Evolutionary conservation across 495 filamentous ascomycete genomes (phyloP).

Genomic region (Xylaria sp.): DNA sequence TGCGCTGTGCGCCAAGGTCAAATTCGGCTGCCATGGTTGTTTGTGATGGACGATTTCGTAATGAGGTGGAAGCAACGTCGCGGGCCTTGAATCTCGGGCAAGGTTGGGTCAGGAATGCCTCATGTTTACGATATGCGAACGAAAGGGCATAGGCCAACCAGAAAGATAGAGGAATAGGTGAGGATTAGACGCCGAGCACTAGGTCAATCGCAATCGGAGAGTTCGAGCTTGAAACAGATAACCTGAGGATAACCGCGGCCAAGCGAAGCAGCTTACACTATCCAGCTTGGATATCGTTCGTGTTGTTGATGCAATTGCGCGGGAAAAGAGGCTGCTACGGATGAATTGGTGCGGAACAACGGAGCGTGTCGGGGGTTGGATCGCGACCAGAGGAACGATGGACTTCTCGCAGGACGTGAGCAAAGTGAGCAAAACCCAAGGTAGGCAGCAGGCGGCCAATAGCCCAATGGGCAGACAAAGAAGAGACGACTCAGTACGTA

Average conservation of each 20-base stretch:
- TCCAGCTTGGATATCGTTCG: background rate
- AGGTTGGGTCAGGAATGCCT: conserved; percentile 13
- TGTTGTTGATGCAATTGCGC: background rate
- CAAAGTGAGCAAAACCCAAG: background rate
- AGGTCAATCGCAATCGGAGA: conserved; percentile 12
- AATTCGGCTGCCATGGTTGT: conserved; percentile 42
- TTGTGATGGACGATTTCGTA: background rate
- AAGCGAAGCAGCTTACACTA: background rate
- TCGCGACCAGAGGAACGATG: background rate
- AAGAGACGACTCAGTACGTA: background rate
- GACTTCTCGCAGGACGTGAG: background rate
- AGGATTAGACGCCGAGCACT: background rate
- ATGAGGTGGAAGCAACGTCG: background rate
- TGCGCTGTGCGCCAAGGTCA: conserved; percentile 47
- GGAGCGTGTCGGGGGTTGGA: conserved; percentile 8
- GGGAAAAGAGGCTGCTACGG: background rate
- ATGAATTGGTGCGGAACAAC: conserved; percentile 11
- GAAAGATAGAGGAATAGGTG: background rate
- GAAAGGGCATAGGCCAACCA: background rate
- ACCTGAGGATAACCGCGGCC: background rate
- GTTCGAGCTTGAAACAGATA: background rate
- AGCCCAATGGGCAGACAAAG: conserved; percentile 3
- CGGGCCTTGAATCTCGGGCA: background rate
- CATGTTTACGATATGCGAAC: conserved; percentile 12
- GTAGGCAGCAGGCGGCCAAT: background rate